phyloP scores from a whole-genome alignment of 176 grass and related monocot species.

The Carex pumila region DNA sequence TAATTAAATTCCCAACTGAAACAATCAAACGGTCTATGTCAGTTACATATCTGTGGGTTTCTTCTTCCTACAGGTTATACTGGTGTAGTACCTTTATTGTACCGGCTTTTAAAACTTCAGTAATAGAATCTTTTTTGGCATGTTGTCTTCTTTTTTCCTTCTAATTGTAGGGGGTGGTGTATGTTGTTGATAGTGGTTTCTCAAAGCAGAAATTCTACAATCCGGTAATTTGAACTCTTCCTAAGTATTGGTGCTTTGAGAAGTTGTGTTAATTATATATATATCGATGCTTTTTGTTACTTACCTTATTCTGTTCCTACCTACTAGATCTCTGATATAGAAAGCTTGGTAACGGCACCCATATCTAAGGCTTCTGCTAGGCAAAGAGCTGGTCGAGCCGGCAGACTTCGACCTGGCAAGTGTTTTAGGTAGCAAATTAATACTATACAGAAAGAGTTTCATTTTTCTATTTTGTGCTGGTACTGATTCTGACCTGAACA shows the following conservation, averaged over 20 bases:
- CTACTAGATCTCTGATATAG: slow-evolving; percentile 72
- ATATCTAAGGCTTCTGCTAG: slow-evolving; percentile 97
- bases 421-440: slow-evolving; percentile 63
- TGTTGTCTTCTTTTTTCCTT: background rate
- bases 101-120: background rate
- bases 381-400: slow-evolving; percentile 88
- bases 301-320: background rate
- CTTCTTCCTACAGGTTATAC: background rate
- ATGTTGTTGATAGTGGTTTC: slow-evolving; percentile 94
- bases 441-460: background rate
- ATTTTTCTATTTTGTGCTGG: background rate
- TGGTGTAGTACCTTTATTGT: background rate
- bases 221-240: slow-evolving; percentile 42
- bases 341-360: slow-evolving; percentile 82
- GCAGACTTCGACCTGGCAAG: slow-evolving; percentile 89
- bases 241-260: slow-evolving; percentile 9
- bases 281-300: background rate
- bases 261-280: background rate
- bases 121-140: background rate
- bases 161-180: slow-evolving; percentile 36
- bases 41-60: background rate
- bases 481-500: background rate
- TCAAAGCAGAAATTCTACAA: slow-evolving; percentile 99
- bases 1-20: background rate
- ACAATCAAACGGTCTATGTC: background rate